Evolutionary conservation across 1,284 basidiomycete species (phyloP).

Genomic region (Chalciporus sp.): DNA sequence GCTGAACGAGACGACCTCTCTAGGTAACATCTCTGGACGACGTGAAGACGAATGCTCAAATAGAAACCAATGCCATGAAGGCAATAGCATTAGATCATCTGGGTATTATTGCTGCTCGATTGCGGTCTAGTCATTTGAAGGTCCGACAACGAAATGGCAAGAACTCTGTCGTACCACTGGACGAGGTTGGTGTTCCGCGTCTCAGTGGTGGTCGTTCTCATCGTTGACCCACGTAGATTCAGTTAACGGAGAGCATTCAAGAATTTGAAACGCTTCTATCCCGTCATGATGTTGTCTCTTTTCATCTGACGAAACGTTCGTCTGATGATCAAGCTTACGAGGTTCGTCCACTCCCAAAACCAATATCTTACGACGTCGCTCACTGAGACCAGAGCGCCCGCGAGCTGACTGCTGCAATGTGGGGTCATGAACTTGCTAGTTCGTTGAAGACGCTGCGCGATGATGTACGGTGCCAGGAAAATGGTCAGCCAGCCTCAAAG

Average conservation of each 20-base stretch:
- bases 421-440: slow-evolving; percentile 73
- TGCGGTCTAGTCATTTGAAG: slow-evolving; percentile 65
- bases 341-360: slow-evolving; percentile 41
- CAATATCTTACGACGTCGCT: background rate
- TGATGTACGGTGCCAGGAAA: slow-evolving; percentile 41
- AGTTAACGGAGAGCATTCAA: slow-evolving; percentile 51
- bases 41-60: slow-evolving; percentile 62
- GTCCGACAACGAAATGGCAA: slow-evolving; percentile 41
- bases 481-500: slow-evolving; percentile 26
- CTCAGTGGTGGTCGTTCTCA: background rate
- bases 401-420: slow-evolving; percentile 70
- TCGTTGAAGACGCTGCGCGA: slow-evolving; percentile 58
- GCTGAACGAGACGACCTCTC: background rate
- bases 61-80: slow-evolving; percentile 82
- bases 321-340: slow-evolving; percentile 79
- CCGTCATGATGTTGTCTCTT: slow-evolving; percentile 64
- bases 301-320: slow-evolving; percentile 66
- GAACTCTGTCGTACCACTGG: slow-evolving; percentile 56
- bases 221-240: slow-evolving; percentile 46
- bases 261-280: slow-evolving; percentile 59
- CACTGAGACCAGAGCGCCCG: slow-evolving; percentile 57
- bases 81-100: slow-evolving; percentile 91
- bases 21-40: slow-evolving; percentile 77
- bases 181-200: slow-evolving; percentile 54
- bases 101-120: slow-evolving; percentile 84